These are phyloP conservation scores for Pseudonitzschia multiseries DNA, from an alignment of 108 stramenopile species.

Conservation along the genomic window DNA sequence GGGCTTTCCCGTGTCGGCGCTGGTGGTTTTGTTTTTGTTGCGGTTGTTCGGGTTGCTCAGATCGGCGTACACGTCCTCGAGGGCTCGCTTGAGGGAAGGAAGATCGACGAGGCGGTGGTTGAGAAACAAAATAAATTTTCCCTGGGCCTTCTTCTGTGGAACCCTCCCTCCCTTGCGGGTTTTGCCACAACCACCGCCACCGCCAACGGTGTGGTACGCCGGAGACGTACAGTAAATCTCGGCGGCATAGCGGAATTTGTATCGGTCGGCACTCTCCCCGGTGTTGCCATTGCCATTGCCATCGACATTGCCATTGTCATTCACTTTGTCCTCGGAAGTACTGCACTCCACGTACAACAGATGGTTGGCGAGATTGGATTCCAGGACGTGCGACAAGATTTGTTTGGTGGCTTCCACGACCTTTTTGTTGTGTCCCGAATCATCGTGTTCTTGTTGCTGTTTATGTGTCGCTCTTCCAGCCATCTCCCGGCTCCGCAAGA, in stretches of 20 bases:
- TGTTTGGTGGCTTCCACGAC: slow-evolving; percentile 55
- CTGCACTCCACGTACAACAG: slow-evolving; percentile 36
- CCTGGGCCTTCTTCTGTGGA: no score
- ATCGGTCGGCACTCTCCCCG: neutral
- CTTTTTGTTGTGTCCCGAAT: slow-evolving; percentile 6
- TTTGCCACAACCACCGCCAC: neutral
- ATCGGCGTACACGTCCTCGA: slow-evolving; percentile 86
- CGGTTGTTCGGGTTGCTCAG: slow-evolving; percentile 51
- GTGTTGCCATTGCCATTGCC: neutral
- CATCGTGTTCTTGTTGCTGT: neutral
- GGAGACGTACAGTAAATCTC: slow-evolving; percentile 31
- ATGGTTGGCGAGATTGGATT: slow-evolving; percentile 45
- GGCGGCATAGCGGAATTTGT: slow-evolving; percentile 19
- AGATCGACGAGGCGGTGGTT: slow-evolving; percentile 92
- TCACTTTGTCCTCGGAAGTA: slow-evolving; percentile 20
- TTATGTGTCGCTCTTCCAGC: neutral
- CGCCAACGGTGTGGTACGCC: slow-evolving; percentile 7
- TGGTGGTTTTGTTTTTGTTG: neutral
- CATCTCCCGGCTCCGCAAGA: slow-evolving; percentile 26
- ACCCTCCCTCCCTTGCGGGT: no score
- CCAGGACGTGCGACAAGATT: slow-evolving; percentile 79
- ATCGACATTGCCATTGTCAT: slow-evolving; percentile 31
- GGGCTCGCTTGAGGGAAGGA: slow-evolving; percentile 61
- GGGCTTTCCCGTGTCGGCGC: slow-evolving; percentile 54
- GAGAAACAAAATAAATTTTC: slow-evolving; percentile 89